phyloP scores from a whole-genome alignment of 176 grass and related monocot species.

The Chloris gayana region DNA sequence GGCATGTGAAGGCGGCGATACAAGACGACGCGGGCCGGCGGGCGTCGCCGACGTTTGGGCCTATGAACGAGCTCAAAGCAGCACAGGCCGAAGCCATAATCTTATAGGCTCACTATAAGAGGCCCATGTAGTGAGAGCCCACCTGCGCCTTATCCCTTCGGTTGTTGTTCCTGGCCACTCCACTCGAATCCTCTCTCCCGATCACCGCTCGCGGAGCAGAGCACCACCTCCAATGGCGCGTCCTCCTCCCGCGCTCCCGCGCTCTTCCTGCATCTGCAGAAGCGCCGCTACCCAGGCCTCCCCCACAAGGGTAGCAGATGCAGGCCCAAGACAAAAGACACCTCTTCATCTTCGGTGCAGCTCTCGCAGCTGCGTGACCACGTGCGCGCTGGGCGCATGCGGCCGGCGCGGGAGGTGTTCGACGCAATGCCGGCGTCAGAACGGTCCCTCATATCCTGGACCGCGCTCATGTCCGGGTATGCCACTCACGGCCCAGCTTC shows the following conservation, averaged over 20 bases:
- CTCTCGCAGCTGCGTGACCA: conserved; percentile 43
- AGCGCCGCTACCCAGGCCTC: not conserved
- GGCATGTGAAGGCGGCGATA: too few species aligned
- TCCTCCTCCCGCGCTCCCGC: conserved; percentile 13
- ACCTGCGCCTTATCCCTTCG: conserved; percentile 23
- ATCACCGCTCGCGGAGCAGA: not conserved
- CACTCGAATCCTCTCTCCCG: conserved; percentile 20
- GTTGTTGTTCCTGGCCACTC: conserved; percentile 28
- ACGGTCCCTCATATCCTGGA: conserved; percentile 53
- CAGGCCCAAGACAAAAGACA: not conserved
- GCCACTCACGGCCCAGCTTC: conserved; percentile 49
- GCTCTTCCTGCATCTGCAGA: conserved; percentile 17
- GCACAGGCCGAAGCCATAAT: not conserved
- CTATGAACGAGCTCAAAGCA: not conserved
- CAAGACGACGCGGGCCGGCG: too few species aligned
- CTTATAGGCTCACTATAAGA: not conserved
- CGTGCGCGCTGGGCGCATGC: conserved; percentile 53
- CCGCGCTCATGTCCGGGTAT: conserved; percentile 70
- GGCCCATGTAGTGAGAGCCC: not conserved
- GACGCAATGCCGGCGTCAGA: conserved; percentile 41
- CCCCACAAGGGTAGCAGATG: not conserved
- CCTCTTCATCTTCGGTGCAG: not conserved
- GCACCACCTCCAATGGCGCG: conserved; percentile 32
- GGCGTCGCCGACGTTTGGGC: not conserved
- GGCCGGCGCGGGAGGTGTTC: conserved; percentile 51